A percentile compares a stretch with the other conserved stretches of the same genome.
phyloP scores from a whole-genome alignment of 1,139 yeast species.

The Nematodospora anomalae region DNA sequence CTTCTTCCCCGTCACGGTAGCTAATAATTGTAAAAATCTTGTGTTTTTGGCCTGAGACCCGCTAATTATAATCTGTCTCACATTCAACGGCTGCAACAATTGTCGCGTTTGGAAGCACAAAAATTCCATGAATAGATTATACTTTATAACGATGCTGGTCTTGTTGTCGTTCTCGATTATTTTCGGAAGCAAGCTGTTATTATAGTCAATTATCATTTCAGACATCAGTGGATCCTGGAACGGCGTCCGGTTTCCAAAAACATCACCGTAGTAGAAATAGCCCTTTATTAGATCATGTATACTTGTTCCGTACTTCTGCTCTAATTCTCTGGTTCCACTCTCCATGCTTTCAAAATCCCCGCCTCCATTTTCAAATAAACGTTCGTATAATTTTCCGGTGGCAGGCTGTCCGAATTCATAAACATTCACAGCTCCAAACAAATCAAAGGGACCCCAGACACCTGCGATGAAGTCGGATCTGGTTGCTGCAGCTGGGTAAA shows the following conservation, averaged over 20 bases:
- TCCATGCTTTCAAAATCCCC: slow-evolving; percentile 41
- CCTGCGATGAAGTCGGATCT: slow-evolving; percentile 31
- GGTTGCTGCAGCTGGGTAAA: slow-evolving; percentile 27
- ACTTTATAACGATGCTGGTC: slow-evolving; percentile 33
- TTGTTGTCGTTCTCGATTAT: slow-evolving; percentile 3
- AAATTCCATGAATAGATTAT: slow-evolving; percentile 49
- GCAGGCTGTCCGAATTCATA: slow-evolving; percentile 61
- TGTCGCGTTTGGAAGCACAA: slow-evolving; percentile 50
- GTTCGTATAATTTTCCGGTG: slow-evolving; percentile 53
- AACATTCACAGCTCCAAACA: slow-evolving; percentile 27
- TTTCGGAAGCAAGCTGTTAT: slow-evolving; percentile 26
- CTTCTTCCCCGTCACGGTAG: slow-evolving; percentile 22
- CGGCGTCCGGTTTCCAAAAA: slow-evolving; percentile 58
- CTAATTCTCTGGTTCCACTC: slow-evolving; percentile 22
- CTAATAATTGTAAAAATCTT: slow-evolving; percentile 36
- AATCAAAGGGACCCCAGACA: slow-evolving; percentile 57
- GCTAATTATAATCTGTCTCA: slow-evolving; percentile 36
- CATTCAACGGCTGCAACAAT: slow-evolving; percentile 23
- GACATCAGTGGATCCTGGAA: slow-evolving; percentile 49
- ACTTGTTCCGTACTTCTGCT: slow-evolving; percentile 16
- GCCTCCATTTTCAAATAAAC: slow-evolving; percentile 36
- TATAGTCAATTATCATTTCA: slow-evolving; percentile 49
- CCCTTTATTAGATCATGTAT: slow-evolving; percentile 35
- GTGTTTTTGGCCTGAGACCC: slow-evolving; percentile 55
- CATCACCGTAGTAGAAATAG: slow-evolving; percentile 53